Evolutionary conservation across 192 early-diverging fungal species (phyloP), one percentile per base, ranked within the genome.

Genomic region (Phycomyces nitens): DNA sequence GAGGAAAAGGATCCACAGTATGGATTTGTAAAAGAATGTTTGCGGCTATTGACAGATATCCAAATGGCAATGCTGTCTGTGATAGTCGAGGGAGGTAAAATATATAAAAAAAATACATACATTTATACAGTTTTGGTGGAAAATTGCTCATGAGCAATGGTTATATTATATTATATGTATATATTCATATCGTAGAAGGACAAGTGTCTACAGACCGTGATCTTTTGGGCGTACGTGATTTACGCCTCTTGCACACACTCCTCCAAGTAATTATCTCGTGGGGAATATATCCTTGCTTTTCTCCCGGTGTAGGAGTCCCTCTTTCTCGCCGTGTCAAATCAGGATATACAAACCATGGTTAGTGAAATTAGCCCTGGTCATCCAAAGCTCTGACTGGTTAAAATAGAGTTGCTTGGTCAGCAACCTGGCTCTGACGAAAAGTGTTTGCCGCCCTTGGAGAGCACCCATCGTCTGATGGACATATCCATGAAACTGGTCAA

Each of bases 281-380:
- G 84, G 88, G 88, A 8, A 67, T 92, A 11, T 81, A 84, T 58
- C 92, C 92, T 0, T 80, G 78, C 29, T 70, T 91, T 22, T 62
- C 83, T 20, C 80, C 80, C 0, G 89, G 87, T 14, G 84, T 91
- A 0, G 92, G 90, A 1, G 75, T 92, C 43, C 83, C 85, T 6
- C 66, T 92, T 39, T 74, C 74, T 10, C 75, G 81, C 42, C 81
- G 89, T 23, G 77, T 85, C 3, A 70, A 79, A 38, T 88, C 84
- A 5, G 77, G 79, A 27, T 82, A 76, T 64, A 67, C 69, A 9
- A 77, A 83, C 34, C 72, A 71, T 56, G 74, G 77, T 79, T 70
- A 44, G 15, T 3, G 18, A 0, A 18, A 15, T 11, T 29, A n/a
- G n/a, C n/a, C n/a, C n/a, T n/a, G n/a, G n/a, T n/a, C 44, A 47